Conservation (phyloP, 2,329 filamentous ascomycete genomes). For the Pseudogymnoascus destructans region DNA sequence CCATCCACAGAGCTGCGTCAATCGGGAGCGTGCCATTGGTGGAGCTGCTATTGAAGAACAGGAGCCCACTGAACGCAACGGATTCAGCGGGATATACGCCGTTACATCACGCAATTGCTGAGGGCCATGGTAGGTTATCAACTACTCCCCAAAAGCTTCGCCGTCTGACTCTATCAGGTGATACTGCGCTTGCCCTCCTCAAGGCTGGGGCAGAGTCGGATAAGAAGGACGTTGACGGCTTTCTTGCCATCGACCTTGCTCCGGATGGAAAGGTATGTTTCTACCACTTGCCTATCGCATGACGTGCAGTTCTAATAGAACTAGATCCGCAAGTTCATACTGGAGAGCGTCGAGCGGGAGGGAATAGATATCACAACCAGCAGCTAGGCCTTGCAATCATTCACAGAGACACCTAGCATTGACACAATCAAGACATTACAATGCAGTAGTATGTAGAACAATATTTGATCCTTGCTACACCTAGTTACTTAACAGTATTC, state of each 20-base stretch:
- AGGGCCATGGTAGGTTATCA: conserved; percentile 47
- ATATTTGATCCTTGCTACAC: conserved; percentile 2
- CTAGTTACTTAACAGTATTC: conserved; percentile 55
- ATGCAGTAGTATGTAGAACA: conserved; percentile 5
- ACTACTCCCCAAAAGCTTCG: background rate
- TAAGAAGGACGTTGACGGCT: conserved; percentile 60
- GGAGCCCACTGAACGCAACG: conserved; percentile 69
- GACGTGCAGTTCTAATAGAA: background rate
- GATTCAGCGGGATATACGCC: conserved; percentile 78
- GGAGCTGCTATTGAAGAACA: conserved; percentile 60
- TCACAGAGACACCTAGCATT: conserved; percentile 12
- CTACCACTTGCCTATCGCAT: background rate
- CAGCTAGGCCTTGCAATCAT: background rate
- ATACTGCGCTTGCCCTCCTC: conserved; percentile 69
- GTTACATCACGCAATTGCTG: conserved; percentile 74
- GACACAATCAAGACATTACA: conserved; percentile 9
- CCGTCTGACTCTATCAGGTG: conserved; percentile 33
- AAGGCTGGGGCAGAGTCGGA: conserved; percentile 74
- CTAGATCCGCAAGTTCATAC: conserved; percentile 49
- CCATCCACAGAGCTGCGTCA: conserved; percentile 83
- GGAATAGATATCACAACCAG: conserved; percentile 47
- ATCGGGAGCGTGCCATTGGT: conserved; percentile 82
- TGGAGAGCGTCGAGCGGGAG: conserved; percentile 68
- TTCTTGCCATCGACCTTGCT: conserved; percentile 64
- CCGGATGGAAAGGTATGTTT: conserved; percentile 66